Percentiles rank a stretch among this genome's conserved stretches.
Evolutionary conservation across 1,284 basidiomycete species (phyloP).

Genomic region (Cryptococcus sp.): DNA sequence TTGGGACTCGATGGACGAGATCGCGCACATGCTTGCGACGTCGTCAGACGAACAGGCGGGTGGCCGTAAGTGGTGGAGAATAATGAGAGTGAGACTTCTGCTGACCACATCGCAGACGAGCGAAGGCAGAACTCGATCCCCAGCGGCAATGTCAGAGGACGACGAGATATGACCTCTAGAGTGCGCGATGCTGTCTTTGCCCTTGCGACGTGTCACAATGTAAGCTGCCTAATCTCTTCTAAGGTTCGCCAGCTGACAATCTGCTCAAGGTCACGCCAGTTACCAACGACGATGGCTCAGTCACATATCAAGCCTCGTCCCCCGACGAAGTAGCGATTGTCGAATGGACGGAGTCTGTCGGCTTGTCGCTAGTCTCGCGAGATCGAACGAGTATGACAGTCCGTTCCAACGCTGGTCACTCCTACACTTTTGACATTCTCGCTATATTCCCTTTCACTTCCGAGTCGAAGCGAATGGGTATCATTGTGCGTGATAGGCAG

Average conservation of each 20-base stretch:
- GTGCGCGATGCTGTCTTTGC: conserved; percentile 93
- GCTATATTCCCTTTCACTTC: conserved; percentile 98
- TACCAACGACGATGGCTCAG: conserved; percentile 83
- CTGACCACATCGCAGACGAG: conserved; percentile 6
- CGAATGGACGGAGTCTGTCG: conserved; percentile 95
- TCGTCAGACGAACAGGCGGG: conserved; percentile 65
- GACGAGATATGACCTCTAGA: conserved; percentile 91
- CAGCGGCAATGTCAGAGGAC: conserved; percentile 66
- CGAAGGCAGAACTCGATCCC: conserved; percentile 41
- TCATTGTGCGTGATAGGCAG: conserved; percentile 78
- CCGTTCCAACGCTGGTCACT: conserved; percentile 65
- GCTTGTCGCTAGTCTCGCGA: conserved; percentile 80
- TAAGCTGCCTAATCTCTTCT: conserved; percentile 50
- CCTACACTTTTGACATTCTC: conserved; percentile 78
- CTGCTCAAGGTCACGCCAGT: conserved; percentile 83
- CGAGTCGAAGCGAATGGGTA: conserved; percentile 98
- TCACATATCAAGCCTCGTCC: conserved; percentile 97
- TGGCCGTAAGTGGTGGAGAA: conserved; percentile 18
- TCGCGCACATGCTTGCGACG: conserved; percentile 78
- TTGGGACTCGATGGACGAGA: conserved; percentile 96
- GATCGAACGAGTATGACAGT: conserved; percentile 85
- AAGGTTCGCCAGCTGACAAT: background rate
- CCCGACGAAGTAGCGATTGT: conserved; percentile 99
- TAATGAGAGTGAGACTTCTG: background rate
- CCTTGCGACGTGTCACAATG: conserved; percentile 95